phyloP scores from a whole-genome alignment of 2,329 filamentous ascomycete genomes.

The Beauveria australis region DNA sequence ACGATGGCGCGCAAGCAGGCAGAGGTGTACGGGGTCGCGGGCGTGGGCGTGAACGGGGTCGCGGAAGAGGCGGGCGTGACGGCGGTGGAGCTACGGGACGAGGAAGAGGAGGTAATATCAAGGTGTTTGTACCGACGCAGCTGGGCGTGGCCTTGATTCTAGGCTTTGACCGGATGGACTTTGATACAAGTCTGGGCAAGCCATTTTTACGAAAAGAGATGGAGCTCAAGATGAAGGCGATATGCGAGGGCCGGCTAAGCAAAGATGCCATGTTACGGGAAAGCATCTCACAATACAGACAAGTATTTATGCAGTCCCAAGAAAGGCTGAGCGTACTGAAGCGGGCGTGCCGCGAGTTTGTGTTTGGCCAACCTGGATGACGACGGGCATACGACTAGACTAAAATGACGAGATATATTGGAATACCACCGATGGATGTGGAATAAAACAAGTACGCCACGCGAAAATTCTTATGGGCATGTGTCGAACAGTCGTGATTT shows the following conservation, averaged over 20 bases:
- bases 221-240: constrained; percentile 94
- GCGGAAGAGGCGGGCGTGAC: constrained; percentile 33
- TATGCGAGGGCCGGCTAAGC: constrained; percentile 78
- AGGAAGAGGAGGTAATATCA: constrained; percentile 45
- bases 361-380: constrained; percentile 18
- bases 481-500: background rate
- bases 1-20: background rate
- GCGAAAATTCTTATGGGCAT: background rate
- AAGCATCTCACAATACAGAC: constrained; percentile 78
- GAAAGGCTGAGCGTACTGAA: constrained; percentile 59
- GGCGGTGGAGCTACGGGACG: constrained; percentile 33
- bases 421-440: background rate
- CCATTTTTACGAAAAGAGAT: constrained; percentile 96
- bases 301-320: constrained; percentile 75
- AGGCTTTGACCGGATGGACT: constrained; percentile 89
- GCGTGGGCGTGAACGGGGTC: constrained; percentile 29
- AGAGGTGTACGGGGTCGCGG: constrained; percentile 43
- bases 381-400: background rate
- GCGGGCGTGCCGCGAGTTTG: constrained; percentile 32
- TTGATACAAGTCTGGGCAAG: constrained; percentile 88
- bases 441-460: background rate
- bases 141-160: constrained; percentile 86
- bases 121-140: constrained; percentile 88
- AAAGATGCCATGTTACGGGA: constrained; percentile 69
- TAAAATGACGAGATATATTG: background rate